phyloP scores from a whole-genome alignment of 2,329 filamentous ascomycete species.

The Cordyceps javanica region DNA sequence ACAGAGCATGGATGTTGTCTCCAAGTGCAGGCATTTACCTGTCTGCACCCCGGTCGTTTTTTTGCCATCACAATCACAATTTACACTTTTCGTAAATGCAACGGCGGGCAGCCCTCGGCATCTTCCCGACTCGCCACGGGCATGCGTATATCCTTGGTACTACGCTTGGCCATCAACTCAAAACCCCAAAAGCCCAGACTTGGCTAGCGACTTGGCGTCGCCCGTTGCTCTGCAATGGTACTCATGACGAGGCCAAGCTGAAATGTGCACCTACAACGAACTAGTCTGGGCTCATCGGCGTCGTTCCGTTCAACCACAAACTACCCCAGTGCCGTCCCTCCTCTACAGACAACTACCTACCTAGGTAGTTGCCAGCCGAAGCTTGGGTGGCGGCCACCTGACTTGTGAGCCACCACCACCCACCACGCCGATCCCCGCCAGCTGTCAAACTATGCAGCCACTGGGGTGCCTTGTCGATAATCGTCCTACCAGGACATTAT shows the following conservation, averaged over 20 bases:
- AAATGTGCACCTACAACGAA: background rate
- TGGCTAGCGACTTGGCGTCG: background rate
- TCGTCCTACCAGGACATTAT: background rate
- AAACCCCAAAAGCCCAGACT: background rate
- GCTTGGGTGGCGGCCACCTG: constrained; percentile 4
- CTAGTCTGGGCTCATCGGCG: too few relatives aligned
- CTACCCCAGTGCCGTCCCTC: background rate
- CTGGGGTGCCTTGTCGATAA: background rate
- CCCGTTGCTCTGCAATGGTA: background rate
- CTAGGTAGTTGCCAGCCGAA: too few relatives aligned
- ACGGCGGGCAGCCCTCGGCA: background rate
- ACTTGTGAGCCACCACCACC: constrained; percentile 1
- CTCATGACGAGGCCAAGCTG: background rate
- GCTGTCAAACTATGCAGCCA: constrained; percentile 1
- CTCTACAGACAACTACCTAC: too few relatives aligned
- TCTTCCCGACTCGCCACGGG: background rate
- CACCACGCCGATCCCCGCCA: background rate
- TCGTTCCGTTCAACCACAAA: too few relatives aligned
- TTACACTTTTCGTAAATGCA: background rate
- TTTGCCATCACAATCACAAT: background rate
- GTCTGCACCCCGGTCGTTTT: too few relatives aligned
- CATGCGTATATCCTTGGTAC: background rate
- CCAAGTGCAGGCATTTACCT: background rate
- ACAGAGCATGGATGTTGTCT: too few relatives aligned
- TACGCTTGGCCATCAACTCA: background rate